These are phyloP conservation scores for Rhamnella rubrinervis DNA, from an alignment of 331 rosid species.

Conservation along the genomic window DNA sequence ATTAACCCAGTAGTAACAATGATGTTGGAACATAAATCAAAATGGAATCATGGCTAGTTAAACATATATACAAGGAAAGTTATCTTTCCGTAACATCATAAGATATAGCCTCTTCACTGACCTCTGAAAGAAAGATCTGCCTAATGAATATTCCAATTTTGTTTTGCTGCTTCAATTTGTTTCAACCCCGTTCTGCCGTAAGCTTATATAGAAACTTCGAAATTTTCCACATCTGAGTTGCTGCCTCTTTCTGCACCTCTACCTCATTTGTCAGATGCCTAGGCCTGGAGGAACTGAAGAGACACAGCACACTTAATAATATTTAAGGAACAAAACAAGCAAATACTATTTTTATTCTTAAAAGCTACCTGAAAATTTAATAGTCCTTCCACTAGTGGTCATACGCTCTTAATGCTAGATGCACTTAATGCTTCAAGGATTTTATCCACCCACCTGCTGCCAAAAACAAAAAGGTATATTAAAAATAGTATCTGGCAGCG, in stretches of 20 bases:
- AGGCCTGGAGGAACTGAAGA: slow-evolving; percentile 9
- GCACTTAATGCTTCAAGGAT: slow-evolving; percentile 71
- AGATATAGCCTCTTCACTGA: slow-evolving; percentile 27
- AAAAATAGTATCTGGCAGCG: neutral
- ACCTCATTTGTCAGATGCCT: slow-evolving; percentile 2
- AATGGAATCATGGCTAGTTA: neutral
- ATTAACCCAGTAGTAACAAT: neutral
- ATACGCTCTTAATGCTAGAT: slow-evolving; percentile 51
- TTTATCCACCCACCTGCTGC: slow-evolving; percentile 89
- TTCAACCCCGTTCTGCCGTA: neutral
- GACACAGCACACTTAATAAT: neutral
- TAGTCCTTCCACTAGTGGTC: slow-evolving; percentile 23
- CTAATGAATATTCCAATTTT: slow-evolving; percentile 12
- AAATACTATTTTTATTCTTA: neutral
- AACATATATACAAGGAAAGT: slow-evolving; percentile 1
- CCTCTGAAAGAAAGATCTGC: slow-evolving; percentile 22
- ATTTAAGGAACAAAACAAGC: neutral
- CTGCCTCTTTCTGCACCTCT: slow-evolving; percentile 5
- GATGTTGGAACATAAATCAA: neutral
- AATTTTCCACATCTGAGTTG: neutral
- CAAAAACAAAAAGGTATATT: neutral
- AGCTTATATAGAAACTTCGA: neutral
- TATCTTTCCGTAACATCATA: slow-evolving; percentile 16
- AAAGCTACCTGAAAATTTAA: slow-evolving; percentile 22
- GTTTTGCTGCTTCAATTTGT: neutral